Base-by-base conservation (phyloP, 1,284 basidiomycete genomes). In the Cryptococcus sp. region DNA sequence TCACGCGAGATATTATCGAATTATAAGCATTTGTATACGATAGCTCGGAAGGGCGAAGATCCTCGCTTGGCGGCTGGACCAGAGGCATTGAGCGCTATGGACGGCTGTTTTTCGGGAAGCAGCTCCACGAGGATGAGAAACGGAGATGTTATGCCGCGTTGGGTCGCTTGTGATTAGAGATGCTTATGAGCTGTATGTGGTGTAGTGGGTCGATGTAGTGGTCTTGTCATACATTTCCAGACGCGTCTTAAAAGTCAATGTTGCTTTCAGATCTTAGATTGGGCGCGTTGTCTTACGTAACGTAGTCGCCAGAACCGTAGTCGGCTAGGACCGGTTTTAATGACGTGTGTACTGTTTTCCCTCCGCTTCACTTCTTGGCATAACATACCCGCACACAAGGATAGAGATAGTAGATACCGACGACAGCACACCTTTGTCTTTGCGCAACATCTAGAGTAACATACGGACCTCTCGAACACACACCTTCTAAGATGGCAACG, bases 11-110 rank as follows among this genome's bases (percentile, higher is more conserved):
- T 63, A 94, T 81, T 56, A 94, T 91, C 49, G 83, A 85, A 52
- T 83, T 81, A 79, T 94, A 94, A 2, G 89, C 88, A 64, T 90
- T 84, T n/a, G 83, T 84, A 74, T 94, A 94, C 11, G 75, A 73
- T 16, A 77, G 66, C 19, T 76, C 72, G 13, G 69, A 71, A 1
- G 72, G 64, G 5, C 73, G 64, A 5, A 76, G 62, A 49, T 74
- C 65, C 8, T 73, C 66, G 4, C 67, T 69, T 7, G 79, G 79
- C 5, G 78, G 77, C 15, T 71, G 68, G 23, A 80, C 64, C 50
- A 80, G 67, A 11, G 79, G 79, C 78, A 80, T 80, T 20, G 30
- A 35, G 30, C 30, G 30, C 30, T 35, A 13, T 2, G 2, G 13
- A 35, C 13, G 8, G 30, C 8, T 2, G 30, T 10, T 35, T 35